A percentile compares a stretch with the other conserved stretches of the same genome.
phyloP scores from a whole-genome alignment of 2,329 filamentous ascomycete genomes.

The Venturia oleaginea region DNA sequence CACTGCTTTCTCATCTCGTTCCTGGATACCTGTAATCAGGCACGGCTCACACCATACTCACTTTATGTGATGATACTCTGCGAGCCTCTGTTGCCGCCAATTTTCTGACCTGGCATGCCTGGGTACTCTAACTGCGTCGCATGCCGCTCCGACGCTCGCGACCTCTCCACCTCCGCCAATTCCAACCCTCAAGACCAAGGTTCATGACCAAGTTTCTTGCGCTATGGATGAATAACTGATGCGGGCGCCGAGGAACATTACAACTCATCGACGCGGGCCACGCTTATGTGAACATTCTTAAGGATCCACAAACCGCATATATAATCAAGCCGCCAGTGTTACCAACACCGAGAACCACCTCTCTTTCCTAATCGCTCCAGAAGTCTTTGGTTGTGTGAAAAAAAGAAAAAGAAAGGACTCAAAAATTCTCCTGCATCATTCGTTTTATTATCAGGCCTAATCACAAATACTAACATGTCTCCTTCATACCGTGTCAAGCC shows the following conservation, averaged over 20 bases:
- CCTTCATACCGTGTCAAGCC: slow-evolving; percentile 1
- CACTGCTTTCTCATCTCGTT: too few species aligned
- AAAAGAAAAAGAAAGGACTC: background rate
- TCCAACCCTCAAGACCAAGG: background rate
- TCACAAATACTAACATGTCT: background rate
- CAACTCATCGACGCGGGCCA: background rate
- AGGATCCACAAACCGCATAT: background rate
- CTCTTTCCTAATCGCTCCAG: too few species aligned
- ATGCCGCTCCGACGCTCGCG: background rate
- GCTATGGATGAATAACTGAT: background rate
- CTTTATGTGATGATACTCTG: background rate
- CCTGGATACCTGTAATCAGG: too few species aligned
- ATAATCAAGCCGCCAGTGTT: background rate
- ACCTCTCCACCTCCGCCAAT: background rate
- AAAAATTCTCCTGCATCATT: background rate
- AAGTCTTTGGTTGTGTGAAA: background rate
- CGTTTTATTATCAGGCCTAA: background rate
- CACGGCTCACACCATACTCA: too few species aligned
- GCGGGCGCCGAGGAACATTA: background rate
- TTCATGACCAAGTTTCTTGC: background rate
- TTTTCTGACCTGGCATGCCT: background rate
- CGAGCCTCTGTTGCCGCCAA: background rate
- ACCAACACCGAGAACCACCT: too few species aligned
- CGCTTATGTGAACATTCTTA: background rate
- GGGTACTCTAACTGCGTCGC: background rate